Conservation (phyloP, 2,329 filamentous ascomycete genomes). For the Sporothrix humicola region DNA sequence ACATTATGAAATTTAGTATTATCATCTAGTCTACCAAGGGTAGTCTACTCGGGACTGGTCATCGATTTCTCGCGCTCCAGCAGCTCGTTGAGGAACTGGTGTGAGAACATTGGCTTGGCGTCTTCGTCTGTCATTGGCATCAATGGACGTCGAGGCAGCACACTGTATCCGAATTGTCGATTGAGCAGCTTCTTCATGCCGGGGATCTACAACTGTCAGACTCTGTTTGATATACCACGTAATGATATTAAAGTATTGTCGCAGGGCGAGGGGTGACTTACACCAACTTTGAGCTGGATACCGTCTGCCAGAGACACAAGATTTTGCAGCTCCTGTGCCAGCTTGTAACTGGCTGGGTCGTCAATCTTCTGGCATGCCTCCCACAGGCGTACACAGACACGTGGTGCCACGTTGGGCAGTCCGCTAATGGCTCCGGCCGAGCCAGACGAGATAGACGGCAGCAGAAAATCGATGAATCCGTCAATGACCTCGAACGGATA, state of each 20-base stretch:
- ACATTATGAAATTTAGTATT: background rate
- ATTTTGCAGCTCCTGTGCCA: conserved; percentile 38
- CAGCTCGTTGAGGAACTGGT: conserved; percentile 32
- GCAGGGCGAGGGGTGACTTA: conserved; percentile 11
- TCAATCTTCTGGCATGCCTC: conserved; percentile 31
- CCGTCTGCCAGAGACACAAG: conserved; percentile 39
- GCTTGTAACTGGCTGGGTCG: conserved; percentile 25
- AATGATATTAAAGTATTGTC: too few species aligned
- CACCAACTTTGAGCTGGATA: conserved; percentile 38
- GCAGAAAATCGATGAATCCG: conserved; percentile 42
- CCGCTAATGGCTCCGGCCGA: conserved; percentile 35
- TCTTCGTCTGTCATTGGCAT: conserved; percentile 37
- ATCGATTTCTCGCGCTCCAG: conserved; percentile 28
- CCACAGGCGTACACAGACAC: conserved; percentile 37
- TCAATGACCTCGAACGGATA: conserved; percentile 39
- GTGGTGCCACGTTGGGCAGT: conserved; percentile 34
- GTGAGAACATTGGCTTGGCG: conserved; percentile 32
- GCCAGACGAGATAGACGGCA: conserved; percentile 40
- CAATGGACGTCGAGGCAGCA: conserved; percentile 37
- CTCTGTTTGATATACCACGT: too few species aligned
- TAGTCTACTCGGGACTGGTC: background rate
- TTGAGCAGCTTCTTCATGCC: conserved; percentile 40
- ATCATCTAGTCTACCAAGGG: too few species aligned
- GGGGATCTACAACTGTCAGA: conserved; percentile 34
- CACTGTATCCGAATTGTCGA: conserved; percentile 38